phyloP scores from a whole-genome alignment of 331 rosid species.

The Dryas integrifolia region DNA sequence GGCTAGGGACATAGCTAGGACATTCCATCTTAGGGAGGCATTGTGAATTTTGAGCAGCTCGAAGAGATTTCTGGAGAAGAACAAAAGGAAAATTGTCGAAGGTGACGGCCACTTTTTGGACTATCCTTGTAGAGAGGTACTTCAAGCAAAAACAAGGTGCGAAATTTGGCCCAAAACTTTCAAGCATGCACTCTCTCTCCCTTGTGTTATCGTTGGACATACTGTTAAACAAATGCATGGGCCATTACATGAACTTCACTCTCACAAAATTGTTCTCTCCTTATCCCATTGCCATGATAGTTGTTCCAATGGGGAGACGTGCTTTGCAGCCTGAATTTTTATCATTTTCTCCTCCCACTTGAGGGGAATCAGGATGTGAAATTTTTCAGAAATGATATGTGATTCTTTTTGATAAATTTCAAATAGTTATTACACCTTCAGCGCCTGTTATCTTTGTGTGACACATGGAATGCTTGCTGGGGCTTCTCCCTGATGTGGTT shows the following conservation, averaged over 20 bases:
- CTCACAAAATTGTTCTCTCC: neutral
- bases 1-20: constrained; percentile 75
- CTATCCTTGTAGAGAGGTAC: neutral
- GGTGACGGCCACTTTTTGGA: neutral
- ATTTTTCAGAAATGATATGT: neutral
- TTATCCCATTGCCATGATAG: neutral
- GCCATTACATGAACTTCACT: neutral
- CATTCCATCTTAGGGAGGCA: constrained; percentile 83
- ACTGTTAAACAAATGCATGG: neutral
- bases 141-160: neutral
- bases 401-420: neutral
- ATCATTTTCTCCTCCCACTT: too few species aligned
- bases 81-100: neutral
- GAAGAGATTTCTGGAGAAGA: neutral
- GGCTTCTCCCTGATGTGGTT: neutral
- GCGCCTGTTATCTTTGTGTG: too few species aligned
- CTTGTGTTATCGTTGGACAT: neutral
- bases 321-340: neutral
- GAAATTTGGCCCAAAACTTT: neutral
- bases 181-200: neutral
- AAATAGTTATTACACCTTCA: neutral
- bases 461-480: neutral
- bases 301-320: neutral
- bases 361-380: neutral
- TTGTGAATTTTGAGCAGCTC: constrained; percentile 41